phyloP scores from a whole-genome alignment of 2,329 filamentous ascomycete genomes.

The Talaromyces albobiverticillius region DNA sequence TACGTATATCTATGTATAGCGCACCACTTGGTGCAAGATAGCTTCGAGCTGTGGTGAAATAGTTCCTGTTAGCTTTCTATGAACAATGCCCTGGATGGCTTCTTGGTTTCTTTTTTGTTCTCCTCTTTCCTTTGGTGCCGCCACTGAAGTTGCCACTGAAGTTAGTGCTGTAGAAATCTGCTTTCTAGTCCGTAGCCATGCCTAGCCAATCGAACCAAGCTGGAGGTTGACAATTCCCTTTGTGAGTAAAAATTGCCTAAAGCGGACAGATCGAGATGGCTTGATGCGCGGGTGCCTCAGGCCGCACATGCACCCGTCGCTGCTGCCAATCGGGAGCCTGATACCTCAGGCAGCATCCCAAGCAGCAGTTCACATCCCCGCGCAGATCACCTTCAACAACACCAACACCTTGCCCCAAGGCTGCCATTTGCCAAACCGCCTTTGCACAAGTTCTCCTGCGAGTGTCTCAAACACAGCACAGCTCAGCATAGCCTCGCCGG shows the following conservation, averaged over 20 bases:
- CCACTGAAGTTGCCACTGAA: no score
- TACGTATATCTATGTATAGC: background rate
- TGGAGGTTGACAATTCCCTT: background rate
- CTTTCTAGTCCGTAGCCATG: no score
- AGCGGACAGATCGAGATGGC: background rate
- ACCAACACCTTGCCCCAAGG: no score
- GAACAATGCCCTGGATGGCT: no score
- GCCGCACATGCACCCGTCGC: background rate
- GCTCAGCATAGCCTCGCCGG: background rate
- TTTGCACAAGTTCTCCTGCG: background rate
- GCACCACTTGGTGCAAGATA: background rate
- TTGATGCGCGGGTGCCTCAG: background rate
- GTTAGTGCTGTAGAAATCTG: no score
- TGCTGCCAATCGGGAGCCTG: background rate
- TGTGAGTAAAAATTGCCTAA: constrained; percentile 7
- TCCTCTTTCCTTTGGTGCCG: no score
- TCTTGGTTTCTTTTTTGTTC: no score
- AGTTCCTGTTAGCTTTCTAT: no score
- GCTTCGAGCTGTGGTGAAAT: background rate
- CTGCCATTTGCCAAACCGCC: no score
- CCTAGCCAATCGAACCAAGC: no score
- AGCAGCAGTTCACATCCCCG: background rate
- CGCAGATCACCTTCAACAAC: background rate
- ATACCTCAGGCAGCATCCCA: constrained; percentile 2
- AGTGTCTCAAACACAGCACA: no score